These are phyloP conservation scores for Cymbopogon flexuosus DNA, from an alignment of 202 grass and related monocot genomes.

Conservation along the genomic window DNA sequence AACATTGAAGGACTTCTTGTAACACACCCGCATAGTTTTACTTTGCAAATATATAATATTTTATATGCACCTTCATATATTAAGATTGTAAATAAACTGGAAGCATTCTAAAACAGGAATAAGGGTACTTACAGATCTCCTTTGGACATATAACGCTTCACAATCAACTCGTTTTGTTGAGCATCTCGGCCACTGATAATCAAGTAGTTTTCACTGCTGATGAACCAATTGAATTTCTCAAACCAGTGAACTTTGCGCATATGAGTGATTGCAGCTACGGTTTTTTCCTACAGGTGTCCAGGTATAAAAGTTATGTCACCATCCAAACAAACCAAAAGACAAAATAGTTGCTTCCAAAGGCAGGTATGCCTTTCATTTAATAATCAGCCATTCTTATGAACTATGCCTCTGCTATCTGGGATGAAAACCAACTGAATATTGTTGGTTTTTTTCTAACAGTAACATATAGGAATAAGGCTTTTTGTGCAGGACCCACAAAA, in stretches of 20 bases:
- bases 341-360: neutral
- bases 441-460: neutral
- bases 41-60: too few relatives aligned
- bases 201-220: constrained; percentile 97
- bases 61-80: neutral
- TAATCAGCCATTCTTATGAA: neutral
- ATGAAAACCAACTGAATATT: constrained; percentile 3
- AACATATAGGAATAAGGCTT: constrained; percentile 9
- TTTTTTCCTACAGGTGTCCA: constrained; percentile 66
- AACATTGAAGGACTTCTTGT: neutral
- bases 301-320: constrained; percentile 25
- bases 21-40: neutral
- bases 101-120: neutral
- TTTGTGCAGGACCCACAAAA: neutral
- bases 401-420: neutral
- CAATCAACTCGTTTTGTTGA: constrained; percentile 92
- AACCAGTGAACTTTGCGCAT: constrained; percentile 99
- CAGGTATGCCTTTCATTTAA: neutral
- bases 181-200: constrained; percentile 92
- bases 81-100: neutral
- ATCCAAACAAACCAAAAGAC: neutral
- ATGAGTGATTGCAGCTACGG: constrained; percentile 93
- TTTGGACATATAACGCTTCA: constrained; percentile 99
- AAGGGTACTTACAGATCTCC: constrained; percentile 75
- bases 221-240: constrained; percentile 99